These are phyloP conservation scores for Geranium incanum DNA, from an alignment of 441 rosid species.

Conservation along the genomic window DNA sequence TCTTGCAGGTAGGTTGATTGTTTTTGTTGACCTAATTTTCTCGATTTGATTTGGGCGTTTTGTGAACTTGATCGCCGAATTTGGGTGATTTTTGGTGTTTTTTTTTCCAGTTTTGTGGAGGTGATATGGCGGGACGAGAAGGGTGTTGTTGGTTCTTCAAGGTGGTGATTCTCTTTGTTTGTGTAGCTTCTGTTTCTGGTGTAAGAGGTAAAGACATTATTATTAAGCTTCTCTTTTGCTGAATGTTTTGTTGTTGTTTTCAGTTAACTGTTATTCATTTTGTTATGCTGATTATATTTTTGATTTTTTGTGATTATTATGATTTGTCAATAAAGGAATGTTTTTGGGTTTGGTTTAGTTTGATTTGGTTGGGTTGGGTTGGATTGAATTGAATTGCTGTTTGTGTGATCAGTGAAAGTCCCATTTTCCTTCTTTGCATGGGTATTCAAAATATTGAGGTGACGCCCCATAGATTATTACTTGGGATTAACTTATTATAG, in stretches of 20 bases:
- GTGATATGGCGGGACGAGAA: slow-evolving; percentile 1
- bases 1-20: neutral
- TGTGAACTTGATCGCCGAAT: neutral
- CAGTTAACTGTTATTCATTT: neutral
- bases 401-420: neutral
- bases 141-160: neutral
- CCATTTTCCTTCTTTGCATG: neutral
- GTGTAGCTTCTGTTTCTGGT: slow-evolving; percentile 2
- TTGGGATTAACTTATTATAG: neutral
- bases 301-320: neutral
- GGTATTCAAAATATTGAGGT: neutral
- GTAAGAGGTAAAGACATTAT: neutral
- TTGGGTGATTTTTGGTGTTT: neutral
- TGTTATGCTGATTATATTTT: too few species aligned
- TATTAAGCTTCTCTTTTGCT: neutral
- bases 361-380: neutral
- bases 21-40: neutral
- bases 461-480: neutral
- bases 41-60: neutral
- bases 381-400: neutral
- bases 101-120: neutral
- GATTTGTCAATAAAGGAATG: neutral
- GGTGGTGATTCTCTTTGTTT: neutral
- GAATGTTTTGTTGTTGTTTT: neutral
- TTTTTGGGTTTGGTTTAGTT: neutral